phyloP scores from a whole-genome alignment of 805 yeast species.

The Candida khao-thaluensis region DNA sequence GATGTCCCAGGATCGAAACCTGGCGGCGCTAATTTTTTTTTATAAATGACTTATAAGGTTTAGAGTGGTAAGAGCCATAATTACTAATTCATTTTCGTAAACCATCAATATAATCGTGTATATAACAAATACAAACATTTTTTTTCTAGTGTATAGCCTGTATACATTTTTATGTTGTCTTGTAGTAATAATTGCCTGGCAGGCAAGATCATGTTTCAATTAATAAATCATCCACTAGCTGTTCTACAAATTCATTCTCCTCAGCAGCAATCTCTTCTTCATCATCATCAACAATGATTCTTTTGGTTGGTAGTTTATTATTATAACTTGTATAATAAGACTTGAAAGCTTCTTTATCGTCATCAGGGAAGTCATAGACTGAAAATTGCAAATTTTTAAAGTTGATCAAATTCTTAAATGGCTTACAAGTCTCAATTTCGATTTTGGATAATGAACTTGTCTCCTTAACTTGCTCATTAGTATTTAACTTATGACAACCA shows the following conservation, averaged over 20 bases:
- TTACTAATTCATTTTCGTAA: too few species aligned
- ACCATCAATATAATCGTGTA: too few species aligned
- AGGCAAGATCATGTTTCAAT: slow-evolving; percentile 6
- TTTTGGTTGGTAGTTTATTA: slow-evolving; percentile 19
- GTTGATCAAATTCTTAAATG: slow-evolving; percentile 32
- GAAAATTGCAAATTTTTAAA: slow-evolving; percentile 31
- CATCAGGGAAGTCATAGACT: slow-evolving; percentile 22
- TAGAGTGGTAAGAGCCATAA: too few species aligned
- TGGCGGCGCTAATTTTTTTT: slow-evolving; percentile 71
- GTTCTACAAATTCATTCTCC: slow-evolving; percentile 10
- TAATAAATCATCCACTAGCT: slow-evolving; percentile 8
- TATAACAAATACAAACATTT: slow-evolving; percentile 6
- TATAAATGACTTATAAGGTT: background rate
- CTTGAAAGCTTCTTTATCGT: slow-evolving; percentile 19
- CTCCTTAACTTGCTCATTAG: background rate
- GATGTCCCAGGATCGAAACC: slow-evolving; percentile 98
- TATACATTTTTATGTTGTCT: slow-evolving; percentile 1
- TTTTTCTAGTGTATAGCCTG: slow-evolving; percentile 5
- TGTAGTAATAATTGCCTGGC: too few species aligned
- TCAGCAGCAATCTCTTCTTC: background rate
- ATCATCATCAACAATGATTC: slow-evolving; percentile 12
- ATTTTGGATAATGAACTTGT: slow-evolving; percentile 39
- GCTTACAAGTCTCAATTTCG: slow-evolving; percentile 56
- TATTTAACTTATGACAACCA: slow-evolving; percentile 6
- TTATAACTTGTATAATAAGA: slow-evolving; percentile 21